Percentiles rank a stretch among this genome's conserved stretches.
Conservation (phyloP, 805 yeast species). For the Wickerhamomyces canadensis region DNA sequence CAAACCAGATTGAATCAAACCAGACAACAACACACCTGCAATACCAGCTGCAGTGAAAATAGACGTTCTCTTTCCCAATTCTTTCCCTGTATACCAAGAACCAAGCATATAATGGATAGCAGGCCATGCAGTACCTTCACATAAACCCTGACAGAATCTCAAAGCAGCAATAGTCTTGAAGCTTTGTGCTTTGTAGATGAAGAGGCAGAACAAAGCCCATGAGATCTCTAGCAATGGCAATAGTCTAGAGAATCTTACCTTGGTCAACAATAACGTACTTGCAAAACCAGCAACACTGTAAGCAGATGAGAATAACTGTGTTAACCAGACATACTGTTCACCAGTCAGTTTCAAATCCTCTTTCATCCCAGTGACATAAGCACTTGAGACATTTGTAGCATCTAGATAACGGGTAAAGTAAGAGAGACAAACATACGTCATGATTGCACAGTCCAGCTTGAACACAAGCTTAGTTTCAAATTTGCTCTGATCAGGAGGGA, state of each 20-base stretch:
- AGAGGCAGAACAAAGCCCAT: slow-evolving; percentile 47
- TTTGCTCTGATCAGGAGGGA: slow-evolving; percentile 11
- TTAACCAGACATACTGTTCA: slow-evolving; percentile 29
- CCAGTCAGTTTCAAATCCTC: slow-evolving; percentile 47
- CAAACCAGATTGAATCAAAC: slow-evolving; percentile 41
- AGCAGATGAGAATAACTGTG: slow-evolving; percentile 4
- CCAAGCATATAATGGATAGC: slow-evolving; percentile 14
- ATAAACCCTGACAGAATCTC: slow-evolving; percentile 47
- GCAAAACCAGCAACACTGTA: slow-evolving; percentile 3
- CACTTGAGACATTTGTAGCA: slow-evolving; percentile 32
- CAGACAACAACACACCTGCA: slow-evolving; percentile 19
- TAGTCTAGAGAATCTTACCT: slow-evolving; percentile 2
- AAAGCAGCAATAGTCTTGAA: slow-evolving; percentile 34
- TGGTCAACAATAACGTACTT: slow-evolving; percentile 4
- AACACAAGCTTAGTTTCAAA: slow-evolving; percentile 13
- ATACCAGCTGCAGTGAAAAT: slow-evolving; percentile 11
- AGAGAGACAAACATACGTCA: slow-evolving; percentile 12
- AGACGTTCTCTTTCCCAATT: slow-evolving; percentile 13
- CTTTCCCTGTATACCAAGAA: slow-evolving; percentile 8
- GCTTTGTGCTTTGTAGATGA: background rate
- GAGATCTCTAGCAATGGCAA: slow-evolving; percentile 7
- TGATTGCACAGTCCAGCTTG: slow-evolving; percentile 13
- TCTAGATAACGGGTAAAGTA: slow-evolving; percentile 17
- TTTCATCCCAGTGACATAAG: slow-evolving; percentile 53
- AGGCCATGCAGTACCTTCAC: slow-evolving; percentile 16